A percentile compares a stretch with the other conserved stretches of the same genome.
Evolutionary conservation across 2,329 filamentous ascomycete species (phyloP).

Genomic region (Exophiala phaeomuriformis): DNA sequence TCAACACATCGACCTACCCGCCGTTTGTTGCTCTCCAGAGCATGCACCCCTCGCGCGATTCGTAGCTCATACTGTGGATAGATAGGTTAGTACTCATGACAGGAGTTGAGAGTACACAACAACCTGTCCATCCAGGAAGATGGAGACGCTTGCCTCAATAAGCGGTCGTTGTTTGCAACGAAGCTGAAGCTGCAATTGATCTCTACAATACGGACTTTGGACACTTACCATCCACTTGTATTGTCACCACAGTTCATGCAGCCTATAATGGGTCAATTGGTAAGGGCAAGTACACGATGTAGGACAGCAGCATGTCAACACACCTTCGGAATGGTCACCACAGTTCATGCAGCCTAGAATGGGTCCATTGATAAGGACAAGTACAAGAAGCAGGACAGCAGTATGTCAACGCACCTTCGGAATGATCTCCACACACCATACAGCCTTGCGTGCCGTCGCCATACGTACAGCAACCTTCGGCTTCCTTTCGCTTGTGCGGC

Average conservation of each 20-base stretch:
- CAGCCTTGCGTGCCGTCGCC: conserved; percentile 17
- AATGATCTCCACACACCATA: conserved; percentile 19
- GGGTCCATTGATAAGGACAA: neutral
- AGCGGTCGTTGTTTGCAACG: too few relatives aligned
- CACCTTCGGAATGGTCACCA: conserved; percentile 9
- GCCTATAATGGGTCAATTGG: conserved; percentile 2
- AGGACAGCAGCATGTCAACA: too few relatives aligned
- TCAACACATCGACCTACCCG: conserved; percentile 7
- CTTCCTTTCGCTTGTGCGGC: conserved; percentile 6
- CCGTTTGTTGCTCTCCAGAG: conserved; percentile 17
- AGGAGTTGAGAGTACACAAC: neutral
- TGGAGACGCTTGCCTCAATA: neutral
- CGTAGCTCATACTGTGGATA: conserved; percentile 15
- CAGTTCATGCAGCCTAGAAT: conserved; percentile 18
- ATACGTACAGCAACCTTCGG: conserved; percentile 19
- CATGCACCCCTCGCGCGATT: conserved; percentile 18
- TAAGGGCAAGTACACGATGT: too few relatives aligned
- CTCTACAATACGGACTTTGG: neutral
- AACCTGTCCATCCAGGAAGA: neutral
- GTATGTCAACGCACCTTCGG: conserved; percentile 7
- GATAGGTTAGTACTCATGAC: neutral
- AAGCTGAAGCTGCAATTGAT: neutral
- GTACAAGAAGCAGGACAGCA: too few relatives aligned
- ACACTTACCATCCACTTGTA: conserved; percentile 17
- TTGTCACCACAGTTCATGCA: conserved; percentile 21